Evolutionary conservation across 2,329 filamentous ascomycete genomes (phyloP), one percentile per base, ranked within the genome.

Genomic region (Dactylonectria estremocensis): DNA sequence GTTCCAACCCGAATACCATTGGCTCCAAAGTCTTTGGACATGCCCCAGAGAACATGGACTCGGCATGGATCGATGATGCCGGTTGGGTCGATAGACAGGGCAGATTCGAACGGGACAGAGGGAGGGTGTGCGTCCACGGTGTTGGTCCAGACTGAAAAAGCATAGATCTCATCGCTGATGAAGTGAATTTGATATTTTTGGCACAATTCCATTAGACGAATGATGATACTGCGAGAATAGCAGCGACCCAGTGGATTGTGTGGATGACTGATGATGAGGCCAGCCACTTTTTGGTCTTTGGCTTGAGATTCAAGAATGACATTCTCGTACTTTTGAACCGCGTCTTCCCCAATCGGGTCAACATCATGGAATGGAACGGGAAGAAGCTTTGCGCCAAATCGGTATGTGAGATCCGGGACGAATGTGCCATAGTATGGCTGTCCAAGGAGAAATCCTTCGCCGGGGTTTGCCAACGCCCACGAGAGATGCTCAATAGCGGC

Each of bases 21-120:
- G 20, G 86, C 84, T 24, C 86, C 86, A 75, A 90, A 90, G 74
- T 89, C 87, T 71, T 87, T 84, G 57, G 78, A 81, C 71, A 83
- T 79, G 24, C 82, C 80, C 76, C 84, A 83, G 22, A 88, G 75
- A 1, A 88, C 83, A 74, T 91, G 89, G 0, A 90, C 79, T 2
- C 84, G 80, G 8, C 75, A 69, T 1, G 83, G 79, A 64, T 89
- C 83, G 35, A 90, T 87, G 35, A 87, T 70, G 0, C 77, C 83
- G 0, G 72, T 64, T 0, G 79, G 74, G 22, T 85, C 79, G 18
- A 88, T 83, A 0, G 84, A 80, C 2, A 88, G 77, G 0, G 78
- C 77, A 0, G 86, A 88, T 10, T 81, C 80, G 66, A 89, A 89
- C 0, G 78, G 74, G 0, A 78, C 69, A 0, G 74, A 64, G 1